These are phyloP conservation scores for Paraphoma sp. DNA, from an alignment of 2,329 filamentous ascomycete species.

Conservation along the genomic window DNA sequence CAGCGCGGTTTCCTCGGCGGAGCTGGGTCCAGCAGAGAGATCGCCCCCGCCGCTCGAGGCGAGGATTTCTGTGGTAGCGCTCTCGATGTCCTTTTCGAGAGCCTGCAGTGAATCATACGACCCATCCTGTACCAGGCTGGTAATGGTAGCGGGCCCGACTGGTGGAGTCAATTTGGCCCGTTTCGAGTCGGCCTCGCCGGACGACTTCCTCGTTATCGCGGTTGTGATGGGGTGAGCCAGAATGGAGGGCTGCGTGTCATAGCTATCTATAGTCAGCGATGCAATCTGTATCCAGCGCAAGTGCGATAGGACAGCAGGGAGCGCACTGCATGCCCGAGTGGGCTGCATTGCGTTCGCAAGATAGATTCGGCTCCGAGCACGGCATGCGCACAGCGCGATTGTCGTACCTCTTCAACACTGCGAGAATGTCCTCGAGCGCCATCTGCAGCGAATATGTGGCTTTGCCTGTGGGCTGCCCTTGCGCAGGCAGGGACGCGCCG, in stretches of 20 bases:
- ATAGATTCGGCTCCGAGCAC: background rate
- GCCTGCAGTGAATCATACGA: slow-evolving; percentile 51
- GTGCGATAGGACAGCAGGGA: background rate
- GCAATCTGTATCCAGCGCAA: background rate
- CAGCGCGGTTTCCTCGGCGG: slow-evolving; percentile 45
- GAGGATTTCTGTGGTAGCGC: slow-evolving; percentile 48
- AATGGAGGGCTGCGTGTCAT: slow-evolving; percentile 56
- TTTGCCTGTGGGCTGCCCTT: slow-evolving; percentile 17
- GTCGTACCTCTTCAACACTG: slow-evolving; percentile 50
- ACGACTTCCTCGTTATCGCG: slow-evolving; percentile 34
- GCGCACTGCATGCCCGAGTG: too few species aligned
- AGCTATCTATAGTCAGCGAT: slow-evolving; percentile 34
- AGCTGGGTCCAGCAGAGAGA: slow-evolving; percentile 28
- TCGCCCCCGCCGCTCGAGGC: slow-evolving; percentile 37
- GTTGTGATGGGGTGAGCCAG: slow-evolving; percentile 47
- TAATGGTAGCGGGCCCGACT: slow-evolving; percentile 42
- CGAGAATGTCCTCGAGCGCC: slow-evolving; percentile 50
- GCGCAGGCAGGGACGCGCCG: slow-evolving; percentile 34
- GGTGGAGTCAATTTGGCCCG: slow-evolving; percentile 52
- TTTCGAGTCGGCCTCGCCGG: slow-evolving; percentile 53
- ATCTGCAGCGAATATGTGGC: slow-evolving; percentile 36
- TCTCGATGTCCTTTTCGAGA: slow-evolving; percentile 52
- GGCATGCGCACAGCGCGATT: too few species aligned
- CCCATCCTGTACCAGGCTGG: slow-evolving; percentile 45
- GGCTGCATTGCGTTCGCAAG: background rate